phyloP scores from a whole-genome alignment of 768 basidiomycete genomes.

The Amanita fuliginea region DNA sequence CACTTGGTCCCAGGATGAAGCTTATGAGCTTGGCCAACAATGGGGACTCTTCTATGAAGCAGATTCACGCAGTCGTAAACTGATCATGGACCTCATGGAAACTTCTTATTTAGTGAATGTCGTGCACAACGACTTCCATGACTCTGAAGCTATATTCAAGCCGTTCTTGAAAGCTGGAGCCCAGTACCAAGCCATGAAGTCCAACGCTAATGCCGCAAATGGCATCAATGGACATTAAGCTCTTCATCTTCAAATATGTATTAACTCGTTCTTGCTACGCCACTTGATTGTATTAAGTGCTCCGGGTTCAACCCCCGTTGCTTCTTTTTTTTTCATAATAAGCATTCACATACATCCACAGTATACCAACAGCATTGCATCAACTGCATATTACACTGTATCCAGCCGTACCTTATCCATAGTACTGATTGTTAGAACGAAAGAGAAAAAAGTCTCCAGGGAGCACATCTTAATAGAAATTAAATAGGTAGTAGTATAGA shows the following conservation, averaged over 20 bases:
- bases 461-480: not conserved
- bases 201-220: constrained; percentile 27
- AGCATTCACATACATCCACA: constrained; percentile 4
- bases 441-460: not conserved
- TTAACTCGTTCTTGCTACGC: constrained; percentile 12
- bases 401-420: not conserved
- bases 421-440: not conserved
- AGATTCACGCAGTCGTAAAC: constrained; percentile 59
- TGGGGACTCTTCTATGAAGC: constrained; percentile 86
- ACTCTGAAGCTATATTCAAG: constrained; percentile 72
- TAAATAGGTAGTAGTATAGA: not conserved
- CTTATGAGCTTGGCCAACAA: constrained; percentile 83
- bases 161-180: constrained; percentile 76
- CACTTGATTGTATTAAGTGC: constrained; percentile 15
- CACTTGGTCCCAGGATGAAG: constrained; percentile 62
- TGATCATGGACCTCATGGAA: constrained; percentile 75
- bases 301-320: constrained; percentile 86
- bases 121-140: constrained; percentile 93
- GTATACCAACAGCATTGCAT: constrained; percentile 11
- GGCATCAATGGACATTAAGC: constrained; percentile 33
- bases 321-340: constrained; percentile 16
- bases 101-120: constrained; percentile 84
- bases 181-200: constrained; percentile 35
- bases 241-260: constrained; percentile 1
- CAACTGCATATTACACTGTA: constrained; percentile 14